phyloP scores from a whole-genome alignment of 805 yeast genomes.

The Myxozyma lipomycoides region DNA sequence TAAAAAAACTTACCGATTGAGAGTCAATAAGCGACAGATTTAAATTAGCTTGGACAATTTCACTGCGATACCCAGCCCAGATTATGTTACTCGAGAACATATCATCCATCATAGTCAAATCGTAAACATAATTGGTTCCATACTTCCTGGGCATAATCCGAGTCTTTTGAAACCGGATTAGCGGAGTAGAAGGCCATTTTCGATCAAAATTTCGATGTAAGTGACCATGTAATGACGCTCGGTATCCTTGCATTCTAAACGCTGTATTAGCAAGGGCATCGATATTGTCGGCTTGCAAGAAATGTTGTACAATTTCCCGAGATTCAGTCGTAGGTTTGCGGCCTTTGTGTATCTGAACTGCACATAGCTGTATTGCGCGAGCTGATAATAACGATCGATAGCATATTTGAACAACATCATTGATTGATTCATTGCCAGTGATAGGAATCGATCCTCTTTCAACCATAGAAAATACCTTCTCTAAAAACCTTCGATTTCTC shows the following conservation, averaged over 20 bases:
- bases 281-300: slow-evolving; percentile 32
- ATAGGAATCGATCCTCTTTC: slow-evolving; percentile 14
- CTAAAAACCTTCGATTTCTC: slow-evolving; percentile 4
- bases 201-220: slow-evolving; percentile 46
- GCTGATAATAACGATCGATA: slow-evolving; percentile 58
- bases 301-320: slow-evolving; percentile 23
- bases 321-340: slow-evolving; percentile 39
- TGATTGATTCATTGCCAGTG: slow-evolving; percentile 19
- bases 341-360: slow-evolving; percentile 59
- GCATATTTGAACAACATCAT: slow-evolving; percentile 37
- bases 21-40: slow-evolving; percentile 61
- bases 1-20: slow-evolving; percentile 44
- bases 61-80: slow-evolving; percentile 50
- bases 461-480: slow-evolving; percentile 7
- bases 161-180: slow-evolving; percentile 54
- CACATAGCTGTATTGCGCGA: slow-evolving; percentile 69
- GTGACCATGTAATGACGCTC: slow-evolving; percentile 46
- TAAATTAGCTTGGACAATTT: slow-evolving; percentile 55
- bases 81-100: slow-evolving; percentile 45
- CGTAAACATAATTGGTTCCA: slow-evolving; percentile 54
- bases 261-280: slow-evolving; percentile 35
- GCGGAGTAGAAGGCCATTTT: slow-evolving; percentile 46
- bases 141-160: slow-evolving; percentile 45
- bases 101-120: slow-evolving; percentile 59
- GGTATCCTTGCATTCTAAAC: slow-evolving; percentile 46